Conservation (phyloP, 345 rosid genomes). For the Draba incana region DNA sequence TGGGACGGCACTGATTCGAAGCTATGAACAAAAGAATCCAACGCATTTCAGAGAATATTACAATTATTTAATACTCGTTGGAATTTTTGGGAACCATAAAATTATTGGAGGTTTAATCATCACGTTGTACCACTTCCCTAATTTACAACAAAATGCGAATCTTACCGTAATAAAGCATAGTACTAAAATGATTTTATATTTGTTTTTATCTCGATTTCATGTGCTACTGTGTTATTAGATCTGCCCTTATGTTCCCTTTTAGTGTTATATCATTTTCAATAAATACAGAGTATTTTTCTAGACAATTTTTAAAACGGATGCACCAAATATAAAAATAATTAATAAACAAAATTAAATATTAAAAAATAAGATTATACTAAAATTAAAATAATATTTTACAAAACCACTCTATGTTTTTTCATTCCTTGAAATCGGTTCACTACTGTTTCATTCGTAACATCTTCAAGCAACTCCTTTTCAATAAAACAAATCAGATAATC, state of each 20-base stretch:
- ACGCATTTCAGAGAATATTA: conserved; percentile 4
- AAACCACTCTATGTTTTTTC: too few species aligned
- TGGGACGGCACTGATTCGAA: too few species aligned
- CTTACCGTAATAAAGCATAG: conserved; percentile 23
- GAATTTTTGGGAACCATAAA: conserved; percentile 31
- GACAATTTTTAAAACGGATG: too few species aligned
- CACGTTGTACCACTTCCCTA: conserved; percentile 36
- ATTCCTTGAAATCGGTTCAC: too few species aligned
- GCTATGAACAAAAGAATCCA: background rate
- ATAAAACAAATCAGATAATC: too few species aligned
- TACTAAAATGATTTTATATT: conserved; percentile 7
- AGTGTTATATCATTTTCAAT: conserved; percentile 16
- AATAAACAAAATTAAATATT: too few species aligned
- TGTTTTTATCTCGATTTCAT: conserved; percentile 24
- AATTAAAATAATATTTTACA: too few species aligned
- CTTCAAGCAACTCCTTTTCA: too few species aligned
- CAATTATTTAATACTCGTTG: conserved; percentile 7
- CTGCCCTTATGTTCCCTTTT: conserved; percentile 25
- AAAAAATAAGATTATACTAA: too few species aligned
- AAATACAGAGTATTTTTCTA: background rate
- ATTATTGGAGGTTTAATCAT: conserved; percentile 30
- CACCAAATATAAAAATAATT: too few species aligned
- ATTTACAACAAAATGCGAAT: conserved; percentile 24
- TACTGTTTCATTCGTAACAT: too few species aligned
- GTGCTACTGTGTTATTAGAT: conserved; percentile 32